Base-by-base conservation (phyloP, 1,284 basidiomycete genomes). In the Spongiforma sp. region DNA sequence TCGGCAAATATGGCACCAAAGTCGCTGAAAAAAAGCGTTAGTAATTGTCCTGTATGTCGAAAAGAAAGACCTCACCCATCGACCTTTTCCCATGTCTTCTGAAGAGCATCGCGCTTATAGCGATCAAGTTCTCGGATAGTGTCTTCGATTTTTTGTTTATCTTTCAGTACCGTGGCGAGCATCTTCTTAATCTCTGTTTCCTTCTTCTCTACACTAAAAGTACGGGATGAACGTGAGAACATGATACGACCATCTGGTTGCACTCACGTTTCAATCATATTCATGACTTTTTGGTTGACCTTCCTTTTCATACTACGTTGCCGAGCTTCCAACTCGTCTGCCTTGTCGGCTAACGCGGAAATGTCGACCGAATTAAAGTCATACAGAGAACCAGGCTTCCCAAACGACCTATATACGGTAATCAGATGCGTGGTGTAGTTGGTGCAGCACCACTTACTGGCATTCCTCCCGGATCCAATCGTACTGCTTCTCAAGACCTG, bases 1-100 rank as follows among this genome's bases (percentile, higher is more conserved):
- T 99, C 98, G 8, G 89, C 95, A 76, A 99, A 99, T 77, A 99
- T 99, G 14, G 88, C 89, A 17, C 98, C 98, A 76, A 99, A 99
- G 78, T 99, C 97, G 59, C 94, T 96, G 73, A 17, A 56, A 52
- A 48, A 37, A 17, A 24, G 39, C 26, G 33, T 71, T 28, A 50
- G 59, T 33, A 36, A 60, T 26, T 33, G 14, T 39, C 57, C 48
- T 26, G 33, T n/a, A 39, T 30, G 4, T 46, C 54, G 32, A 53
- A n/a, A 65, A 62, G 37, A 57, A 55, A 28, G 21, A 24, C 78
- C 90, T 71, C 71, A 95, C 94, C 84, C 86, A 72, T 95, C 94
- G 69, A 99, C 98, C 76, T 98, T 98, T 71, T 91, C 87, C 95
- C 96, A 99, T 0, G 97, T 99, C 79, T 92, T 96, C 74, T 91